Percentiles rank a stretch among this genome's conserved stretches.
phyloP scores from a whole-genome alignment of 306 rosid species.

The Heteromeles arbutifolia region DNA sequence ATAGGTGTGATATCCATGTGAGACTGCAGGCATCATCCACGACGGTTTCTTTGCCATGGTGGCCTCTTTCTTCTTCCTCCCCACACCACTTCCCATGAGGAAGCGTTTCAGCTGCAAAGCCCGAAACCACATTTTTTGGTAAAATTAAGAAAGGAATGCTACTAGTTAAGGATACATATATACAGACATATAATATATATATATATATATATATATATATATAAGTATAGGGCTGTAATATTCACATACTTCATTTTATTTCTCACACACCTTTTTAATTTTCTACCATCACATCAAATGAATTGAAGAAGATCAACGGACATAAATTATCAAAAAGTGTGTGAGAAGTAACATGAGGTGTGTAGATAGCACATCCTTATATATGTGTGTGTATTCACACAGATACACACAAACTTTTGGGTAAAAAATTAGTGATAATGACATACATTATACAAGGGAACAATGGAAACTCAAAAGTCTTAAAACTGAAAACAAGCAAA shows the following conservation, averaged over 20 bases:
- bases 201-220: not conserved
- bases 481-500: not conserved
- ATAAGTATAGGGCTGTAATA: no score
- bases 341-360: no score
- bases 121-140: slow-evolving; percentile 13
- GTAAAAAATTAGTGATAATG: not conserved
- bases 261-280: no score
- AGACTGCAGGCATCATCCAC: slow-evolving; percentile 78
- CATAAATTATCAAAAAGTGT: no score
- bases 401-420: not conserved
- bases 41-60: slow-evolving; percentile 29
- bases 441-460: not conserved
- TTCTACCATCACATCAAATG: no score
- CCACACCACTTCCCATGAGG: slow-evolving; percentile 18
- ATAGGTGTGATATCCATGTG: slow-evolving; percentile 59
- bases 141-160: not conserved
- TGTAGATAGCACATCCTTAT: no score
- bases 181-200: not conserved
- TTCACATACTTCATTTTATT: no score
- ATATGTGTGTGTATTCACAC: no score
- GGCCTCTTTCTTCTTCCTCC: slow-evolving; percentile 25
- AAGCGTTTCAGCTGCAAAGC: slow-evolving; percentile 39
- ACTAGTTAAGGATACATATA: not conserved
- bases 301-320: no score
- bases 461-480: not conserved